phyloP scores from a whole-genome alignment of 2,329 filamentous ascomycete genomes.

The Alternaria sp. region DNA sequence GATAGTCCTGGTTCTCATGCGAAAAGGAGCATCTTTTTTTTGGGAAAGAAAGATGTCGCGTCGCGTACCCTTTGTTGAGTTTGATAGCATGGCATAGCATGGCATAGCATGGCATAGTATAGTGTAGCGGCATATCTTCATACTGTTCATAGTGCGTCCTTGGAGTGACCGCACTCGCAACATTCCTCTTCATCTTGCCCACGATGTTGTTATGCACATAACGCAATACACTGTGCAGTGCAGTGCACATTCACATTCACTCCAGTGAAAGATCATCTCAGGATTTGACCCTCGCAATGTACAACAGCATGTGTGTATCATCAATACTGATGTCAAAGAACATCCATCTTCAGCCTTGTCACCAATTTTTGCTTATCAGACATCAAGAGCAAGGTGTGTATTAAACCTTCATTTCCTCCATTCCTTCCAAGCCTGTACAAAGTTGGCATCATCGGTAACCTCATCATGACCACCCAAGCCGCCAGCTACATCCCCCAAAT shows the following conservation, averaged over 20 bases:
- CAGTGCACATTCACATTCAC: constrained; percentile 31
- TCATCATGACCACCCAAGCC: not conserved
- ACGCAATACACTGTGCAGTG: constrained; percentile 25
- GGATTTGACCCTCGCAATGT: too few species aligned
- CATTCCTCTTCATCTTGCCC: constrained; percentile 34
- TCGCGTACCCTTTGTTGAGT: constrained; percentile 12
- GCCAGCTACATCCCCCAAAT: not conserved
- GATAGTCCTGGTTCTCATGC: constrained; percentile 15
- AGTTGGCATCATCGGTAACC: fast-evolving
- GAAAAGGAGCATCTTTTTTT: not conserved
- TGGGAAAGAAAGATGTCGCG: not conserved
- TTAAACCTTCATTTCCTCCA: not conserved
- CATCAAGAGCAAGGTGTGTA: not conserved
- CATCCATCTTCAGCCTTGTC: not conserved
- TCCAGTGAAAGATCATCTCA: not conserved
- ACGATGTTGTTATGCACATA: constrained; percentile 43
- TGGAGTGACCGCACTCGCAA: constrained; percentile 29
- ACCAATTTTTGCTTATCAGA: not conserved
- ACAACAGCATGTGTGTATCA: too few species aligned
- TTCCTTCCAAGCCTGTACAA: constrained; percentile 4
- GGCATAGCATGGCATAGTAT: constrained; percentile 17
- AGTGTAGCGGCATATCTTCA: constrained; percentile 13
- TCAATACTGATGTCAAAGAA: too few species aligned
- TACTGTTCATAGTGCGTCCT: not conserved
- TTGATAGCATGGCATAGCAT: constrained; percentile 15